Evolutionary conservation across 441 rosid genomes (phyloP).

Genomic region (Hura crepitans): DNA sequence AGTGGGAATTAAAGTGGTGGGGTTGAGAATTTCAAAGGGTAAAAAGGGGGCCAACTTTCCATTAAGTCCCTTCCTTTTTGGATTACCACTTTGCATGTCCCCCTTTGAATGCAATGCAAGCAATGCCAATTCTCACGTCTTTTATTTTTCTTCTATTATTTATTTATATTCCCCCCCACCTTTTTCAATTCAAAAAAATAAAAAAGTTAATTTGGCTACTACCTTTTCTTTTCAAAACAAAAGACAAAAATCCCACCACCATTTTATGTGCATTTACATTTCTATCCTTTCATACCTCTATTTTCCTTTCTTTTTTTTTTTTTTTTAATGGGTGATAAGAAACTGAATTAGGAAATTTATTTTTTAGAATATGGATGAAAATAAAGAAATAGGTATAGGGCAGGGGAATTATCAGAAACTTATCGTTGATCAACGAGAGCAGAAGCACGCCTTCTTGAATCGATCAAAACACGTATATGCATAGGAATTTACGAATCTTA

Average conservation of each 20-base stretch:
- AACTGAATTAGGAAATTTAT: no score
- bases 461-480: conserved; percentile 28
- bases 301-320: no score
- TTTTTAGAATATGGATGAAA: no score
- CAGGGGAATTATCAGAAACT: not conserved
- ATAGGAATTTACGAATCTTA: conserved; percentile 28
- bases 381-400: not conserved
- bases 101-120: conserved; percentile 18
- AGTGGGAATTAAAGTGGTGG: not conserved
- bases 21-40: conserved; percentile 35
- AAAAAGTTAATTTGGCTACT: no score
- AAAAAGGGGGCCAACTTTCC: conserved; percentile 41
- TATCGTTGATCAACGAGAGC: conserved; percentile 16
- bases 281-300: no score
- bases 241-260: no score
- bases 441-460: conserved; percentile 39
- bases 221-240: no score
- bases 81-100: conserved; percentile 33
- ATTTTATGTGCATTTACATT: no score
- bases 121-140: conserved; percentile 19
- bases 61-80: conserved; percentile 7
- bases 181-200: no score
- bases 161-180: conserved; percentile 23
- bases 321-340: no score
- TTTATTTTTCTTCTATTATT: no score